Evolutionary conservation across 345 rosid genomes (phyloP), one percentile per base, ranked within the genome.

Genomic region (Heritiera littoralis): DNA sequence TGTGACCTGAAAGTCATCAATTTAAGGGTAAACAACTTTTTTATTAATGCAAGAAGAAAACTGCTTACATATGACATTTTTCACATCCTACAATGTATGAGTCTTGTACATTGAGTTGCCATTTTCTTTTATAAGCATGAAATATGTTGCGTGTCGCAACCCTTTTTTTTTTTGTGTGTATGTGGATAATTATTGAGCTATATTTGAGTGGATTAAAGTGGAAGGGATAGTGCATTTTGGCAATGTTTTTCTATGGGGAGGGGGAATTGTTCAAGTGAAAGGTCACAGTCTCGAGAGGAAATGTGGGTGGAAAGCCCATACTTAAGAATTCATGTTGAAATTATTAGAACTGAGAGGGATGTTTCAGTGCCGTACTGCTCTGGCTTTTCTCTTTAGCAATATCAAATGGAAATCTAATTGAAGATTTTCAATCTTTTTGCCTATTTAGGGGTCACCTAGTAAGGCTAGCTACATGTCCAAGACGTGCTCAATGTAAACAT

Each of bases 291-390:
- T 23, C 3, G 61, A 45, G 52, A 17, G 28, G 55, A 23, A 41
- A 43, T 23, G 67, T 28, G 40, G 54, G 52, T 23, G 58, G 41
- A 59, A 40, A 40, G 14, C 28, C 0, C 28, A 23, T 23, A 23
- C 28, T 23, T 23, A 23, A 23, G 28, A 23, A 23, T 23, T 23
- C 28, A 23, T 23, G 28, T 23, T 23, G 28, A 23, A 23, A 23
- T 23, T 23, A 23, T 23, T 23, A 23, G 5, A 28, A 59, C 9
- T 8, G 51, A 76, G 73, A 63, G 32, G 76, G 78, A 58, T 46
- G 46, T 74, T 11, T 55, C 17, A 78, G 74, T 75, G 85, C 20
- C 80, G 80, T 82, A 82, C 77, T 18, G 67, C 77, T 63, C 28
- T 79, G 63, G 79, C 67, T 11, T 76, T 71, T 51, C 67, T 70